phyloP scores from a whole-genome alignment of 2,329 filamentous ascomycete species.

The Monilinia polystroma region DNA sequence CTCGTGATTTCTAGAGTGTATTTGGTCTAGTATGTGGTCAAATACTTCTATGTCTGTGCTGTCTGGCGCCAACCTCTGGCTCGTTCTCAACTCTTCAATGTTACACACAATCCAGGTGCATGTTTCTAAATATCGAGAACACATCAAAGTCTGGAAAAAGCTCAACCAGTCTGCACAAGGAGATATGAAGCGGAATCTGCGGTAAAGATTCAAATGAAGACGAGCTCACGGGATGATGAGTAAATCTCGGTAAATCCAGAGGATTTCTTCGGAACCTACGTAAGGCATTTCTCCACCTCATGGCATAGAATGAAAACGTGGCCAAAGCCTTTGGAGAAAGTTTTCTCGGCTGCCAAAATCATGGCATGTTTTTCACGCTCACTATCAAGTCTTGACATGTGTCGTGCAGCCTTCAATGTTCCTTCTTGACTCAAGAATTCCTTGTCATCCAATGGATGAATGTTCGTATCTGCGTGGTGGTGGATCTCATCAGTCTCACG shows the following conservation, averaged over 20 bases:
- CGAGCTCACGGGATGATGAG: not conserved
- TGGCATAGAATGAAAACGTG: not conserved
- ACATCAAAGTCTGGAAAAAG: not conserved
- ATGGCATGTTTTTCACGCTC: not conserved
- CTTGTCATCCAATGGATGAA: not conserved
- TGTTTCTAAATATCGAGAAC: not conserved
- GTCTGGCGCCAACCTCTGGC: not conserved
- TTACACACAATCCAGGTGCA: not conserved
- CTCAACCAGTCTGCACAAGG: no score
- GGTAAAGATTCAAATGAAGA: not conserved
- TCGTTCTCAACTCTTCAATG: not conserved
- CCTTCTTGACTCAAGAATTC: not conserved
- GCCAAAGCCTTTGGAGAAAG: no score
- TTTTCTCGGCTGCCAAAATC: not conserved
- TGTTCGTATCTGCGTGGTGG: conserved; percentile 8
- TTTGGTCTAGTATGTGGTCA: not conserved
- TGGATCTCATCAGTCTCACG: not conserved
- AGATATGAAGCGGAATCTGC: conserved; percentile 8
- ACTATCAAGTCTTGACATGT: not conserved
- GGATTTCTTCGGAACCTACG: no score
- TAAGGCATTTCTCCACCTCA: not conserved
- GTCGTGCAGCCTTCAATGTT: not conserved
- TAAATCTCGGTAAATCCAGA: not conserved
- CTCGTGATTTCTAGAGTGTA: not conserved
- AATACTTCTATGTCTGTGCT: not conserved